Conservation (phyloP, 208 protist species). For the Acanthamoeba lenticulata region DNA sequence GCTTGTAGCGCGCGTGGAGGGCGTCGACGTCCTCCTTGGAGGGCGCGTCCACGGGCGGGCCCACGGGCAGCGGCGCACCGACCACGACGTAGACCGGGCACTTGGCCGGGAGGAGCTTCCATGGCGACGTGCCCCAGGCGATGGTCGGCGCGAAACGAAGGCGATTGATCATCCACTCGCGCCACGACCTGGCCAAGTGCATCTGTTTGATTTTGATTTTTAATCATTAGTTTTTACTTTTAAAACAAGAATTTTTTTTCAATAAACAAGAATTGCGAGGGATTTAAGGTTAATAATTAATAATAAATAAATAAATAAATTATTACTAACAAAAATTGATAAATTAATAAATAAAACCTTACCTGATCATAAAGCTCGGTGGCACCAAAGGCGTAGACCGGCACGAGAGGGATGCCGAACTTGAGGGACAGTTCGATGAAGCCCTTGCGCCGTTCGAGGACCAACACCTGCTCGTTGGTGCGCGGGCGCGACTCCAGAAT, state of each 20-base stretch:
- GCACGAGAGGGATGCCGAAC: not conserved
- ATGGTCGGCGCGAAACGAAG: not conserved
- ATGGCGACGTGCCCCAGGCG: not conserved
- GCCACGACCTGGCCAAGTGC: not conserved
- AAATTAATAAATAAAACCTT: too few relatives aligned
- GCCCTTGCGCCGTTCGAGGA: conserved; percentile 9
- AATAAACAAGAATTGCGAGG: too few relatives aligned
- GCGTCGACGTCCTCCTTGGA: conserved; percentile 5
- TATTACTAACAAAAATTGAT: too few relatives aligned
- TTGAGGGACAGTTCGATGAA: conserved; percentile 26
- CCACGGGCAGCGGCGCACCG: not conserved
- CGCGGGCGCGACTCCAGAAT: not conserved
- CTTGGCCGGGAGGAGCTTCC: not conserved
- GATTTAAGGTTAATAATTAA: too few relatives aligned
- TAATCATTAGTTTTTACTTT: not conserved
- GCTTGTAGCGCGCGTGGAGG: conserved; percentile 26
- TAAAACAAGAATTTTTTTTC: too few relatives aligned
- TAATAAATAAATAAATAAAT: too few relatives aligned
- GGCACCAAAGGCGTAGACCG: conserved; percentile 28
- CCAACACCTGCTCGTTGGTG: not conserved
- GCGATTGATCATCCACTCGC: not conserved
- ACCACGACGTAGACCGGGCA: conserved; percentile 6
- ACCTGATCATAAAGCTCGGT: conserved; percentile 42
- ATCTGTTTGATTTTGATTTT: not conserved
- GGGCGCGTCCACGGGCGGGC: not conserved